These are phyloP conservation scores for Fusarium circinatum DNA, from an alignment of 2,329 filamentous ascomycete genomes.

Conservation along the genomic window DNA sequence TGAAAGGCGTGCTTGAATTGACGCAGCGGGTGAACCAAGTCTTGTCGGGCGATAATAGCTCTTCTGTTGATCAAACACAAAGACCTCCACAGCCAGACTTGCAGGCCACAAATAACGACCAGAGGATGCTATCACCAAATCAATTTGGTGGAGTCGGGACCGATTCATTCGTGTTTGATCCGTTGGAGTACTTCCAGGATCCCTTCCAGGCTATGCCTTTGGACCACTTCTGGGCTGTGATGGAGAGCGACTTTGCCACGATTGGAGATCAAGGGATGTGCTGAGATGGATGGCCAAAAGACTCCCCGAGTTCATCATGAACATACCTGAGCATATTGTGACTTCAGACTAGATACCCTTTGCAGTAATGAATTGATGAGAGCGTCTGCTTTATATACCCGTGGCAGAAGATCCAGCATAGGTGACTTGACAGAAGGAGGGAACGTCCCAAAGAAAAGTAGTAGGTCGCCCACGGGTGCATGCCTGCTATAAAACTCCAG, in stretches of 20 bases:
- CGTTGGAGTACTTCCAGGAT: constrained; percentile 35
- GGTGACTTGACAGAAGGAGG: too few relatives aligned
- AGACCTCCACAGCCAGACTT: constrained; percentile 4
- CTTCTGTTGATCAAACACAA: constrained; percentile 6
- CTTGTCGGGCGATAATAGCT: constrained; percentile 12
- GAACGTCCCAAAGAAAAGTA: rapidly evolving
- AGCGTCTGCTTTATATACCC: neutral
- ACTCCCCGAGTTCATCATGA: neutral
- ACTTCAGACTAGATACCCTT: neutral
- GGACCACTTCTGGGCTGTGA: constrained; percentile 42
- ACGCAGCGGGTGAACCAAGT: constrained; percentile 31
- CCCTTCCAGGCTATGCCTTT: constrained; percentile 40
- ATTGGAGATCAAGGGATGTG: constrained; percentile 18
- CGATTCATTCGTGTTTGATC: constrained; percentile 16
- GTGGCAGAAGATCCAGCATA: neutral
- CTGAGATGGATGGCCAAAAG: neutral
- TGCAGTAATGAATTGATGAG: neutral
- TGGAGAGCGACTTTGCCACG: constrained; percentile 33
- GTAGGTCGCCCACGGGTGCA: neutral
- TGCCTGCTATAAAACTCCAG: neutral
- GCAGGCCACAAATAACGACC: neutral
- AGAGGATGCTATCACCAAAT: constrained; percentile 10
- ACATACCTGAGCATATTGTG: neutral
- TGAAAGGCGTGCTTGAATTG: constrained; percentile 24
- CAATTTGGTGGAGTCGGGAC: neutral